Conservation (phyloP, 176 grass and related monocot genomes). For the Oropetium thomaeum region DNA sequence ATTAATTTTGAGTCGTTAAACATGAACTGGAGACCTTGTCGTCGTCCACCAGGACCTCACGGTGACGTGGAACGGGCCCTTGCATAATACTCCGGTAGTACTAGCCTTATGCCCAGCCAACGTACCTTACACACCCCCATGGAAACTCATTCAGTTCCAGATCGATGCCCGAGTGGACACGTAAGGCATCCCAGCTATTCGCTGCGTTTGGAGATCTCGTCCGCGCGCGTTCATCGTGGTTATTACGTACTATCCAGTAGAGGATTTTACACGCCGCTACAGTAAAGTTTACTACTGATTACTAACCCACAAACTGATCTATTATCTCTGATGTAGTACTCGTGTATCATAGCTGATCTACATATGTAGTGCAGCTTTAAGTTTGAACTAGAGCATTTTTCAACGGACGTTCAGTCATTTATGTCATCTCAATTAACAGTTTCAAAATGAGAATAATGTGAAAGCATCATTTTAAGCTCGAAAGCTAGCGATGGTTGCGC, state of each 20-base stretch:
- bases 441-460: background rate
- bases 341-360: background rate
- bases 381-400: background rate
- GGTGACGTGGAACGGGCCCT: too few relatives aligned
- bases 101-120: too few relatives aligned
- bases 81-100: too few relatives aligned
- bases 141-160: slow-evolving; percentile 12
- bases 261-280: background rate
- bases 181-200: background rate
- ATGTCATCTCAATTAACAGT: background rate
- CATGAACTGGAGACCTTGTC: background rate
- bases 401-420: background rate
- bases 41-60: background rate
- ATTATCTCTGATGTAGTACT: background rate
- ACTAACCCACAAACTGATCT: background rate
- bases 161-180: background rate
- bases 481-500: background rate
- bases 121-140: background rate
- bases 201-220: background rate
- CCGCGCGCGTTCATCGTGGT: background rate
- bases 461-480: background rate
- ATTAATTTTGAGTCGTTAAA: background rate
- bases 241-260: background rate
- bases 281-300: background rate
- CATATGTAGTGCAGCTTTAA: too few relatives aligned